Conservation (phyloP, 2,329 filamentous ascomycete genomes). For the Rhinocladiella mackenziei region DNA sequence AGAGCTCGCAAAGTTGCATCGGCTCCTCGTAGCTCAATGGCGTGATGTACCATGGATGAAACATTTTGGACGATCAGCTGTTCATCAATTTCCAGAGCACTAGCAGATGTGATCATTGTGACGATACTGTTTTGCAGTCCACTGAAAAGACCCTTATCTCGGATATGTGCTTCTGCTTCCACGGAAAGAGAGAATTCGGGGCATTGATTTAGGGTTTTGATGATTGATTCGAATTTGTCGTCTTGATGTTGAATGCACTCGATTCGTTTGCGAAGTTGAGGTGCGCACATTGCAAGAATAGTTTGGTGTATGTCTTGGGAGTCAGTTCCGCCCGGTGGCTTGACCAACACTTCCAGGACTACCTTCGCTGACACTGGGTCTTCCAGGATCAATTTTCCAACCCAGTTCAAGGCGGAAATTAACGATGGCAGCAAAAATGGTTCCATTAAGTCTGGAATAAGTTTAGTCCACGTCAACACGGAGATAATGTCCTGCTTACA, state of each 20-base stretch:
- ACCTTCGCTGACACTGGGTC: conserved; percentile 44
- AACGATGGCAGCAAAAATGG: conserved; percentile 61
- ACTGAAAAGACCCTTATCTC: background rate
- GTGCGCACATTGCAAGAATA: conserved; percentile 51
- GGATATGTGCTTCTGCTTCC: conserved; percentile 5
- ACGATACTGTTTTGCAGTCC: conserved; percentile 17
- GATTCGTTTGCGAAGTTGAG: conserved; percentile 9
- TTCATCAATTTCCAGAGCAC: conserved; percentile 18
- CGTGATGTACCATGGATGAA: conserved; percentile 32
- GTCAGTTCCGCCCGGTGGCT: conserved; percentile 56
- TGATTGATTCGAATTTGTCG: conserved; percentile 5
- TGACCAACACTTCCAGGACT: conserved; percentile 55
- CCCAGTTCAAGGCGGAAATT: conserved; percentile 57
- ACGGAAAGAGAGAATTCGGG: conserved; percentile 14
- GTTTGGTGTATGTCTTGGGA: conserved; percentile 58
- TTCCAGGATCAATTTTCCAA: conserved; percentile 54
- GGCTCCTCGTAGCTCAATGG: conserved; percentile 41
- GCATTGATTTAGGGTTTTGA: conserved; percentile 8
- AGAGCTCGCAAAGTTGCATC: conserved; percentile 37
- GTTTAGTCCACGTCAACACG: conserved; percentile 15
- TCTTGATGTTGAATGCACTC: conserved; percentile 8
- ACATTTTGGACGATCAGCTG: conserved; percentile 54
- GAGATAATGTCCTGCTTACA: conserved; percentile 42
- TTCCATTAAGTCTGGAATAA: conserved; percentile 53
- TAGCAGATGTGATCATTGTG: conserved; percentile 9